Base-by-base conservation (phyloP, 2,329 filamentous ascomycete genomes). In the Ophiognomonia clavigignenti-juglandacearum region DNA sequence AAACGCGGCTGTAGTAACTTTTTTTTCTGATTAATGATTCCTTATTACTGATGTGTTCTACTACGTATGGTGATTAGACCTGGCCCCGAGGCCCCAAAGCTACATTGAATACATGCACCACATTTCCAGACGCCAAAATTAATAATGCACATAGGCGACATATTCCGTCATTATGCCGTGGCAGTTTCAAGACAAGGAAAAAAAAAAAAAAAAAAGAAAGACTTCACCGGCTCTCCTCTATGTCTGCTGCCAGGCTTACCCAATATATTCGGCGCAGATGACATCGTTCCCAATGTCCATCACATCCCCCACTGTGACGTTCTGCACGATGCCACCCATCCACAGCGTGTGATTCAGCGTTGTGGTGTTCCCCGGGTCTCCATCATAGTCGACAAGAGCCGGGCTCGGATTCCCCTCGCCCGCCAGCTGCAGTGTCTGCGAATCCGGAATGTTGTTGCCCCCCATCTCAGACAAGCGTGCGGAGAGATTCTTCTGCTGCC, bases 301-400 rank as follows among this genome's bases (percentile, higher is more conserved):
- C 7, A 47, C 45, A 27, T 47, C 32, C 6, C 22, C 32, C 7
- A 47, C 29, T 6, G 45, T 43, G 3, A 27, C 45, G 32, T 43
- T 47, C 6, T 29, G 45, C 13, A 43, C 26, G n/a, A 47, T 29
- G 6, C 20, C 39, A 6, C n/a, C 39, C 35, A 43, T 47, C 39
- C 45, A 43, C 32, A 43, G 20, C 8, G 18, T 39, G 16, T 47
- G 45, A 6, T 38, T 32, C 26, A 47, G 39, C 14, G 45, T 47
- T 7, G 45, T 43, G 13, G 40, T 35, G 20, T 47, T 47, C 4
- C 45, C 45, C 13, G 32, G 32, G 18, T 47, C 39, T 4, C 45
- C 39, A 22, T 44, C 39, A 18, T 43, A 29, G 16, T 43, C 45
- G 29, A 37, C 40, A 20, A 48, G 35, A n/a, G 3, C 26, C 7